Evolutionary conservation across 192 early-diverging fungal species (phyloP), one percentile per base, ranked within the genome.

Genomic region (Rhizophagus clarus): DNA sequence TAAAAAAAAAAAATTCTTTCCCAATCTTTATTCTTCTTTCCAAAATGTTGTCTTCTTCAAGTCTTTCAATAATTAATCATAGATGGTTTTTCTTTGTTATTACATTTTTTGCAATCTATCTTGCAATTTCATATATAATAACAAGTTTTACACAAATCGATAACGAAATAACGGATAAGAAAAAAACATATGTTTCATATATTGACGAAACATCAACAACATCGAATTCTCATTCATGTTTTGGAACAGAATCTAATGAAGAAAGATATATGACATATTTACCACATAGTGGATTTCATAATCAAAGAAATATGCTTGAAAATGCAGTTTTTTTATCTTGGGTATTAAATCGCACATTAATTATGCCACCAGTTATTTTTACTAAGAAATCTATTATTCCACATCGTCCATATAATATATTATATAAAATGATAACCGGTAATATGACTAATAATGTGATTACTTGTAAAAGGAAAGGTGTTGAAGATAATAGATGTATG

Each of bases 201-300:
- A 3, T 20, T 51, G 49, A 51, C 17, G 8, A 17, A 51, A 51
- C 1, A 15, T 56, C 20, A 3, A 1, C 6, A 6, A 1, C 6
- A 6, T 56, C 17, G n/a, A 56, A 20, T 22, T 7, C 51, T 22
- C 20, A 6, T 22, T 22, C 17, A 22, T 56, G 51, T 56, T 22
- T 20, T 6, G 51, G 4, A 4, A 4, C 51, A 20, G 51, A 56
- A 7, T 22, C 17, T 56, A 56, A 56, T 56, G 51, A 56, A 20
- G 51, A 56, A 56, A 56, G 17, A 22, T 56, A 56, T 20, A 56
- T 56, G 51, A 80, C 82, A 17, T 88, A 84, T 71, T 40, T 87
- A 45, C 86, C 86, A 32, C 86, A 88, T 42, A 83, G 84, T 42
- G 86, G 86, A 1, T 83, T 88, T 68, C 83, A 87, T 51, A 84